phyloP scores from a whole-genome alignment of 306 rosid species.

The Amphicarpaea edgeworthii region DNA sequence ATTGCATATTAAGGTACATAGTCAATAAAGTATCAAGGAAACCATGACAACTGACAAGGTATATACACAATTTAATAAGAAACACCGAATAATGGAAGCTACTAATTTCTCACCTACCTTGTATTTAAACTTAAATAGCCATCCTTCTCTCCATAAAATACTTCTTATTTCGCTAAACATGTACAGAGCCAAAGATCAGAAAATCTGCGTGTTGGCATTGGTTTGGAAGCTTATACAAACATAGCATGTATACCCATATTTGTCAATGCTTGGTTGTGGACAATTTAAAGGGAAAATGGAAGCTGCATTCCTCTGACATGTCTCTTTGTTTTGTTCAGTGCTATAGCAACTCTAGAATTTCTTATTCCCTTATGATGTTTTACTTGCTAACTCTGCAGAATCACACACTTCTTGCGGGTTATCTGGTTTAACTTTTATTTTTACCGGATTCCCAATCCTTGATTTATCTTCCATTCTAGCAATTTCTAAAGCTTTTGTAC shows the following conservation, averaged over 20 bases:
- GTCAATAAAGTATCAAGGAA: conserved; percentile 8
- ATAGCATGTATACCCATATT: conserved; percentile 46
- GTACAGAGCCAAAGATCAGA: conserved; percentile 6
- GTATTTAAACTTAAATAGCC: no score
- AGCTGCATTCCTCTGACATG: conserved; percentile 34
- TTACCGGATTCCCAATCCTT: conserved; percentile 88
- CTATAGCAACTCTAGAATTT: conserved; percentile 43
- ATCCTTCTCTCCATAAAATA: not conserved
- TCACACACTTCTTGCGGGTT: conserved; percentile 35
- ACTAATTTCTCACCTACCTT: conserved; percentile 7
- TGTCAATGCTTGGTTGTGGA: conserved; percentile 47
- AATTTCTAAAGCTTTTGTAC: conserved; percentile 75
- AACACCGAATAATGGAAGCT: not conserved
- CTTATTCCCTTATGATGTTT: conserved; percentile 33
- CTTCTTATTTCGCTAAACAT: conserved; percentile 1
- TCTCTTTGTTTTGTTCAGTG: conserved; percentile 38
- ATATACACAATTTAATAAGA: not conserved
- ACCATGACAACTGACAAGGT: not conserved
- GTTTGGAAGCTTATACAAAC: no score
- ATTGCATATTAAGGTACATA: conserved; percentile 5
- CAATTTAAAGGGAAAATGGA: conserved; percentile 40
- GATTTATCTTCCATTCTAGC: conserved; percentile 86
- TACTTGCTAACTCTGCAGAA: conserved; percentile 44
- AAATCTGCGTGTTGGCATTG: no score
- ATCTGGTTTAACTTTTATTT: conserved; percentile 82